Evolutionary conservation across 305 asterid genomes (phyloP).

Genomic region (Withania somnifera): DNA sequence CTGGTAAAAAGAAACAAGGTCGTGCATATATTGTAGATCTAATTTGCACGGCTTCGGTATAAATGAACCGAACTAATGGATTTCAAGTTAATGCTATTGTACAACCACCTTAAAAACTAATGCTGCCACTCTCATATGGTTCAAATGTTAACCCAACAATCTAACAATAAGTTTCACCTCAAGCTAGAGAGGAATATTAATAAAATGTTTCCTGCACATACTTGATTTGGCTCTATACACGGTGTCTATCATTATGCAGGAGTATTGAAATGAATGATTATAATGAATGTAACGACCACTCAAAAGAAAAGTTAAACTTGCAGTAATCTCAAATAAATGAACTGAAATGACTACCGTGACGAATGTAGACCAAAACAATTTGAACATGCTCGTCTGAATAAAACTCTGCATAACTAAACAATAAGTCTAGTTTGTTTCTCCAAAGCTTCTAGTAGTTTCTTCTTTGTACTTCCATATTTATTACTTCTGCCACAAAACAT

Average conservation of each 20-base stretch:
- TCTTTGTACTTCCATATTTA: not conserved
- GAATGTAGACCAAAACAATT: not conserved
- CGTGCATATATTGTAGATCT: not conserved
- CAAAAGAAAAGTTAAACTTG: not conserved
- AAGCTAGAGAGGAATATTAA: not conserved
- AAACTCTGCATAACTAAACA: not conserved
- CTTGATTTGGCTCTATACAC: not conserved
- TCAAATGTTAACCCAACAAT: not conserved
- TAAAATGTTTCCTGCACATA: not conserved
- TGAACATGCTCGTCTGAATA: not conserved
- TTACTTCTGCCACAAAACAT: not conserved
- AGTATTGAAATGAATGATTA: not conserved
- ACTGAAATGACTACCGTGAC: not conserved
- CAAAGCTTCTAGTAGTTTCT: not conserved
- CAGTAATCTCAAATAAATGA: not conserved
- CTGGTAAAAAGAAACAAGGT: not conserved
- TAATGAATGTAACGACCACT: not conserved
- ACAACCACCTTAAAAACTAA: not conserved
- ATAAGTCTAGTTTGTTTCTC: not conserved
- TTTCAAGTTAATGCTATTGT: not conserved
- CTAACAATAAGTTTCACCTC: not conserved
- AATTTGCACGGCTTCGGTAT: not conserved
- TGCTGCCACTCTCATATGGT: not conserved
- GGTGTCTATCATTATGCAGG: not conserved
- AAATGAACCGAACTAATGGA: not conserved